Evolutionary conservation across 371 early-diverging fungal species (phyloP), one percentile per base, ranked within the genome.

Genomic region (Parasitella parasitica): DNA sequence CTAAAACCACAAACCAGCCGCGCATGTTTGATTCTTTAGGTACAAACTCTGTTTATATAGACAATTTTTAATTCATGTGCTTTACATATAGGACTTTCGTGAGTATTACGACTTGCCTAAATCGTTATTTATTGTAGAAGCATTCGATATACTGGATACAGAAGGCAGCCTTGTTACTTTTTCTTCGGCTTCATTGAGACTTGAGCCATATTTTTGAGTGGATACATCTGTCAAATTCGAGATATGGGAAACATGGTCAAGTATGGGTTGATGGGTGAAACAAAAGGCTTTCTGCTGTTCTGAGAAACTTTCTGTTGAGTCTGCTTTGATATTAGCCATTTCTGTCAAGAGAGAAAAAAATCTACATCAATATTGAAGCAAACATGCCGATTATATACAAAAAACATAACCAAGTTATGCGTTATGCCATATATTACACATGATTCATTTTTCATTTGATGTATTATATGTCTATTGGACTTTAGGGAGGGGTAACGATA

Each of bases 1-100:
- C 66, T 1, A 69, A 51, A 0, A 82, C 83, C 2, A 82, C 75
- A 0, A 73, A 35, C 84, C 84, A 87, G 6, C 50, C 50, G n/a
- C 28, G 28, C 0, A 15, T 28, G 5, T 49, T 16, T 43, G 20
- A 11, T 9, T 43, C 28, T n/a, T 49, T 28, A 11, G 50, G n/a
- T 6, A 15, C 15, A 28, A 28, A n/a, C 16, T 49, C 28, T 43
- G 4, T 11, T 43, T 30, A 30, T 8, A 32, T 8, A 32, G 4
- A 32, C n/a, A n/a, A n/a, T n/a, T n/a, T n/a, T n/a, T n/a, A n/a
- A n/a, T n/a, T n/a, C n/a, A n/a, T n/a, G n/a, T n/a, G n/a, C n/a
- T n/a, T n/a, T n/a, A n/a, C n/a, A n/a, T 11, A 32, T 1, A 32
- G 32, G 4, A 32, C 11, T 32, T 32, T 4, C 11, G 11, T 32